Conservation (phyloP, 192 early-diverging fungal genomes). For the Endogone sp. region DNA sequence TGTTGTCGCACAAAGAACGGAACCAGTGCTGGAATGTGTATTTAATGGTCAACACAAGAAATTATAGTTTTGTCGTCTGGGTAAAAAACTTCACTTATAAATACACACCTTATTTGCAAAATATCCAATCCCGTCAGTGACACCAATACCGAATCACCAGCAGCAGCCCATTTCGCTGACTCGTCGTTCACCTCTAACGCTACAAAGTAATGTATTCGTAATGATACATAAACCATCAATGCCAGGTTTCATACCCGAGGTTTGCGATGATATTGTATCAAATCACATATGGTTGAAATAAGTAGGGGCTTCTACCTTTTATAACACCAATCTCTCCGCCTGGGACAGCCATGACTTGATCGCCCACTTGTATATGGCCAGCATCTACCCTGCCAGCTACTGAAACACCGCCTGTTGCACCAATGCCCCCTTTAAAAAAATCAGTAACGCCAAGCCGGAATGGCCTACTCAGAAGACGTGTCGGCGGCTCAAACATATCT, state of each 20-base stretch:
- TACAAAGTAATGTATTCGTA: slow-evolving; percentile 28
- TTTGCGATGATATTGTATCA: slow-evolving; percentile 12
- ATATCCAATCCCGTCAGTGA: slow-evolving; percentile 71
- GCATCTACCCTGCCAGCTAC: slow-evolving; percentile 84
- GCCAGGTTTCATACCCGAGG: no score
- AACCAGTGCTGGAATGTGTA: slow-evolving; percentile 71
- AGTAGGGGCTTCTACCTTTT: slow-evolving; percentile 48
- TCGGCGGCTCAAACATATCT: slow-evolving; percentile 75
- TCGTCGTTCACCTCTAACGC: slow-evolving; percentile 73
- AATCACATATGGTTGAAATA: not conserved
- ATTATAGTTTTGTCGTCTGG: not conserved
- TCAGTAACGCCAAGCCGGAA: slow-evolving; percentile 86
- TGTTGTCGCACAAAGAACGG: slow-evolving; percentile 72
- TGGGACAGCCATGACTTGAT: slow-evolving; percentile 77
- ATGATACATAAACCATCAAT: no score
- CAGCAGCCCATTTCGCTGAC: slow-evolving; percentile 80
- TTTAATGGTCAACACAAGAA: slow-evolving; percentile 1
- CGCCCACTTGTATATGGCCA: slow-evolving; percentile 87
- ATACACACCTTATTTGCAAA: slow-evolving; percentile 57
- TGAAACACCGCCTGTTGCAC: slow-evolving; percentile 68
- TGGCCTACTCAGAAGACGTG: slow-evolving; percentile 71
- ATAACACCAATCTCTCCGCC: slow-evolving; percentile 71
- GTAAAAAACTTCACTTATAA: slow-evolving; percentile 1
- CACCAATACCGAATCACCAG: slow-evolving; percentile 87
- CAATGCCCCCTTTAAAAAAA: slow-evolving; percentile 85